Evolutionary conservation across 768 basidiomycete genomes (phyloP).

Genomic region (Coprinellus micaceus): DNA sequence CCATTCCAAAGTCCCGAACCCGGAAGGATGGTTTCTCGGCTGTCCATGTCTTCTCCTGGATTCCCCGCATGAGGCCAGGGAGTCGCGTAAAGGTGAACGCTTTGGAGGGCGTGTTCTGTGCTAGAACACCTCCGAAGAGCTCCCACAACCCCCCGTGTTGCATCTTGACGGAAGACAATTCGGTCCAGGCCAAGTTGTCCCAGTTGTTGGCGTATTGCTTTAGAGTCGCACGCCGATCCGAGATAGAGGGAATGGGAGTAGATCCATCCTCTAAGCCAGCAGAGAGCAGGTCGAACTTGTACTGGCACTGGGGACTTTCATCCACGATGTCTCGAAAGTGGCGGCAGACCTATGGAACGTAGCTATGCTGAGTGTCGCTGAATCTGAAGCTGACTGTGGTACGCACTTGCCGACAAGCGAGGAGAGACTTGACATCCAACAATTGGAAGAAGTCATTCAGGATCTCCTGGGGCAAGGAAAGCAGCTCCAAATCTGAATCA

Average conservation of each 20-base stretch:
- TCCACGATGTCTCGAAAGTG: slow-evolving; percentile 25
- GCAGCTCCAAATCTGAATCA: not conserved
- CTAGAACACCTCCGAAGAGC: slow-evolving; percentile 55
- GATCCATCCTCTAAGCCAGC: slow-evolving; percentile 41
- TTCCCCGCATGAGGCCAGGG: slow-evolving; percentile 46
- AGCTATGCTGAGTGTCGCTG: too few species aligned
- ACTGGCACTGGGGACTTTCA: slow-evolving; percentile 32
- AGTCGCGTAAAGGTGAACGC: slow-evolving; percentile 44
- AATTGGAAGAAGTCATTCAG: slow-evolving; percentile 10
- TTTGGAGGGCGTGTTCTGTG: slow-evolving; percentile 29
- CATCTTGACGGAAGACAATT: slow-evolving; percentile 35
- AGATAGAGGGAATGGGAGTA: slow-evolving; percentile 20
- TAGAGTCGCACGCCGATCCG: slow-evolving; percentile 37
- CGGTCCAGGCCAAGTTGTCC: slow-evolving; percentile 35
- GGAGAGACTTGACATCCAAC: slow-evolving; percentile 17
- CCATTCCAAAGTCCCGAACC: slow-evolving; percentile 60
- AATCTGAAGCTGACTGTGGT: not conserved
- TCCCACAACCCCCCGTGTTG: slow-evolving; percentile 48
- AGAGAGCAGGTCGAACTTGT: slow-evolving; percentile 42
- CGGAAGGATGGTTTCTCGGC: slow-evolving; percentile 29
- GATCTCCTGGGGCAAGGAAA: slow-evolving; percentile 17
- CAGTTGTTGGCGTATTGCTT: slow-evolving; percentile 36
- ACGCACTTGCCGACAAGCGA: slow-evolving; percentile 26
- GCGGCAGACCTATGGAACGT: slow-evolving; percentile 28
- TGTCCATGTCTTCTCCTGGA: slow-evolving; percentile 44